Evolutionary conservation across 176 grass and related monocot species (phyloP).

Genomic region (Metroxylon sagu): DNA sequence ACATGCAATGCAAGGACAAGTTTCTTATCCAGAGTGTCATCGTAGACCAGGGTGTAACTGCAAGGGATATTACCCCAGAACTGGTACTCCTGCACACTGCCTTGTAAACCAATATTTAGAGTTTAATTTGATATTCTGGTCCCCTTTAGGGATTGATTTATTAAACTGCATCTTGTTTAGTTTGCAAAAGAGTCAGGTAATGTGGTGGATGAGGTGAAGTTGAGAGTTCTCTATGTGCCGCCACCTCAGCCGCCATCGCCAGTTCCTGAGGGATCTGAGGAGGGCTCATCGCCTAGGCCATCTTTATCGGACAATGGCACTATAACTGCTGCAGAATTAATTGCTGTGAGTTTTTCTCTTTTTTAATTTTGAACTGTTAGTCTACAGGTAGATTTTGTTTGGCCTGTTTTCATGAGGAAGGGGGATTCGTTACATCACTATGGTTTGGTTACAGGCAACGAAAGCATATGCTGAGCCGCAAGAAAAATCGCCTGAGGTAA

Average conservation of each 20-base stretch:
- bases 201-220: slow-evolving; percentile 44
- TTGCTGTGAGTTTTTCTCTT: slow-evolving; percentile 25
- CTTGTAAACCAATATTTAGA: too few relatives aligned
- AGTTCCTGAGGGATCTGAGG: slow-evolving; percentile 38
- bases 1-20: slow-evolving; percentile 75
- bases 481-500: slow-evolving; percentile 39
- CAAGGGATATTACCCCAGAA: slow-evolving; percentile 41
- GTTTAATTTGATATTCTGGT: too few relatives aligned
- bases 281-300: slow-evolving; percentile 28
- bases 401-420: slow-evolving; percentile 2
- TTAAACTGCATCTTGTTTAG: slow-evolving; percentile 14
- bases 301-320: slow-evolving; percentile 23
- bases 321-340: slow-evolving; percentile 29
- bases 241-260: slow-evolving; percentile 32
- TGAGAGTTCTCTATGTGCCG: slow-evolving; percentile 50
- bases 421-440: slow-evolving; percentile 1
- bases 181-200: slow-evolving; percentile 38
- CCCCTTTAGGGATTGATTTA: slow-evolving; percentile 2
- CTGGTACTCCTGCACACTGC: slow-evolving; percentile 20
- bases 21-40: slow-evolving; percentile 59
- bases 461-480: slow-evolving; percentile 18
- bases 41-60: slow-evolving; percentile 15
- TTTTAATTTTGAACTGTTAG: neutral
- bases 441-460: slow-evolving; percentile 34
- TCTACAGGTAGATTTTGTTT: neutral